Evolutionary conservation across 2,329 filamentous ascomycete species (phyloP), one percentile per base, ranked within the genome.

Genomic region (Byssoonygena ceratinophila): DNA sequence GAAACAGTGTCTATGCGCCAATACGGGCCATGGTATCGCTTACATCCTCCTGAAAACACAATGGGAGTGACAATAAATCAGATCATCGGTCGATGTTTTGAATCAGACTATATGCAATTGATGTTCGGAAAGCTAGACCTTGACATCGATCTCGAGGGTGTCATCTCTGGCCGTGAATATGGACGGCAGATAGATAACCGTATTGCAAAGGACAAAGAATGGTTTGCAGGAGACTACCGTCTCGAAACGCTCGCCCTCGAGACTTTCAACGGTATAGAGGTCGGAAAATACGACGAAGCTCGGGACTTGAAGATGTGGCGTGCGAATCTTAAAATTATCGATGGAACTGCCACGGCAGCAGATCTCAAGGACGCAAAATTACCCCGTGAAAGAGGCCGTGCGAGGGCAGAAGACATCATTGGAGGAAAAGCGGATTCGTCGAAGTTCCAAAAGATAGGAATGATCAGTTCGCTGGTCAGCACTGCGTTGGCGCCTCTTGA

Each of bases 191-290:
- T 71, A 14, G 76, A 82, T 53, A 55, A 66, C 0, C 75, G 78
- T 2, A 77, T 81, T 25, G 60, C 65, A 0, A 48, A 59, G 1
- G 70, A 66, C 12, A 69, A 72, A 23, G 63, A 66, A 0, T 82
- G 78, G 78, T 79, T 75, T 61, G 80, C 76, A 74, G 77, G 72
- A 0, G 78, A 82, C 49, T 70, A 69, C 20, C 71, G 80, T 1
- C 73, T 74, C 0, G 74, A 81, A 45, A 75, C 77, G 0, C 70
- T 83, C 0, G 76, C 76, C 25, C 59, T 83, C 4, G 72, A 74
- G 25, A 73, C 73, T 2, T 63, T 81, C 34, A 81, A 81, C 55
- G 76, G 75, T 1, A 59, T 73, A 1, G 75, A 77, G 27, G 72
- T 78, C 4, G 70, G 75, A 0, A 64, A 66, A 18, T 71, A 69